These are phyloP conservation scores for Kodamaea nitidulidarum DNA, from an alignment of 805 yeast species.

Conservation along the genomic window DNA sequence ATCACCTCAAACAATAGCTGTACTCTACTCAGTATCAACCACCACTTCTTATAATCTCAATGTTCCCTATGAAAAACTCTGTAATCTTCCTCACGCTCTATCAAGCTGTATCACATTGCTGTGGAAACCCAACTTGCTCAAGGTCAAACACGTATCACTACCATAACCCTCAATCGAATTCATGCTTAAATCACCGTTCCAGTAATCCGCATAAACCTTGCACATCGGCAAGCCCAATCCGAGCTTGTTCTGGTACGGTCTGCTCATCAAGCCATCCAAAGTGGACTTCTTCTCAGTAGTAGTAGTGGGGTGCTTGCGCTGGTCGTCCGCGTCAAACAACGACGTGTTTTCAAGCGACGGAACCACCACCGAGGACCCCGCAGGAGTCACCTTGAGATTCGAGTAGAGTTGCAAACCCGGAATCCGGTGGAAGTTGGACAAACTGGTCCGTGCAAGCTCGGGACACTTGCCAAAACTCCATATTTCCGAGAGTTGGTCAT, in stretches of 20 bases:
- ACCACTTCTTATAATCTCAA: too few species aligned
- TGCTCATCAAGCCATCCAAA: conserved; percentile 57
- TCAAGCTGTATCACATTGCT: conserved; percentile 65
- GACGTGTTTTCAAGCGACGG: conserved; percentile 35
- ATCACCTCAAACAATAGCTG: too few species aligned
- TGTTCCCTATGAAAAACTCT: too few species aligned
- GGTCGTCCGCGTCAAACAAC: conserved; percentile 28
- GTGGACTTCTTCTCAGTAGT: conserved; percentile 45
- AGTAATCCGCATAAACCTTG: conserved; percentile 88
- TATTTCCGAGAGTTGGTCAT: conserved; percentile 53
- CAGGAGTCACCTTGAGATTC: conserved; percentile 37
- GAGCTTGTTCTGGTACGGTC: conserved; percentile 70
- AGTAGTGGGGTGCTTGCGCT: conserved; percentile 10
- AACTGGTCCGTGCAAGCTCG: conserved; percentile 51
- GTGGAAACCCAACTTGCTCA: conserved; percentile 73
- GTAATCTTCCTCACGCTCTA: conserved; percentile 45
- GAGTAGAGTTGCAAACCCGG: conserved; percentile 56
- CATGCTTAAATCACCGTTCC: conserved; percentile 89
- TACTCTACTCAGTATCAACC: neutral
- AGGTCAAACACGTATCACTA: conserved; percentile 75
- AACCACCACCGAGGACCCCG: conserved; percentile 34
- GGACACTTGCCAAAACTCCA: conserved; percentile 88
- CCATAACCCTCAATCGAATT: conserved; percentile 89
- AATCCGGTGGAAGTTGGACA: conserved; percentile 62
- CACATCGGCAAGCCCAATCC: conserved; percentile 94